A percentile compares a stretch with the other conserved stretches of the same genome.
These are phyloP conservation scores for Cordyceps cateniannulata DNA, from an alignment of 2,329 filamentous ascomycete species.

Conservation along the genomic window DNA sequence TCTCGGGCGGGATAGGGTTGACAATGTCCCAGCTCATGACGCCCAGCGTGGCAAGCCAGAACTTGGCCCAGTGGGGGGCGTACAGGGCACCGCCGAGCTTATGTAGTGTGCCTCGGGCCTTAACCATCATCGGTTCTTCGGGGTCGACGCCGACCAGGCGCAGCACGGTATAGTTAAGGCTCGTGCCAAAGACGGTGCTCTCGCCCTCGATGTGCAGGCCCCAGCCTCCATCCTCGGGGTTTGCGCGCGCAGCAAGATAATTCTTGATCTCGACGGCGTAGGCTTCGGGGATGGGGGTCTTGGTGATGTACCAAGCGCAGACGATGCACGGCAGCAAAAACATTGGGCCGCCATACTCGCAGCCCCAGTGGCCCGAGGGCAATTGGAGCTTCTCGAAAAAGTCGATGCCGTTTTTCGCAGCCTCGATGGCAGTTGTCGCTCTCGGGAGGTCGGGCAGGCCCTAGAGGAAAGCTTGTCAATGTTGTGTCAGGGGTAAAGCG, in stretches of 20 bases:
- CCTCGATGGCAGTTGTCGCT: conserved; percentile 66
- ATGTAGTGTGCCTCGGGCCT: conserved; percentile 75
- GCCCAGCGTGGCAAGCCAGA: conserved; percentile 82
- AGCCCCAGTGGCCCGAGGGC: conserved; percentile 86
- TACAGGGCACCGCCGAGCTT: conserved; percentile 78
- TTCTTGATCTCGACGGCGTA: conserved; percentile 85
- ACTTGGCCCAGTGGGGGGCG: conserved; percentile 93
- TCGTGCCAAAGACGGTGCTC: conserved; percentile 84
- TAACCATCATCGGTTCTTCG: conserved; percentile 79
- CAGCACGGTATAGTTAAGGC: conserved; percentile 78
- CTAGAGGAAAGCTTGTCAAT: conserved; percentile 37
- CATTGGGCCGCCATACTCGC: conserved; percentile 97
- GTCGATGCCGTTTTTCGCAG: conserved; percentile 73
- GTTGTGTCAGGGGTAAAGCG: not conserved
- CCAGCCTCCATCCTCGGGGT: conserved; percentile 92
- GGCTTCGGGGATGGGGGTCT: conserved; percentile 74
- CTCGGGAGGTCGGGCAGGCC: conserved; percentile 64
- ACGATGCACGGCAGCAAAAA: conserved; percentile 85
- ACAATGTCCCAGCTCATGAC: conserved; percentile 86
- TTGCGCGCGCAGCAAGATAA: conserved; percentile 79
- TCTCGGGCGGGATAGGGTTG: conserved; percentile 86
- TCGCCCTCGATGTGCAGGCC: conserved; percentile 92
- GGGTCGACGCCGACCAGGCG: conserved; percentile 76
- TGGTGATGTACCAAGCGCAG: conserved; percentile 80
- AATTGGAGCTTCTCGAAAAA: conserved; percentile 91